Evolutionary conservation across 306 rosid species (phyloP), one percentile per base, ranked within the genome.

Genomic region (Pueraria montana): DNA sequence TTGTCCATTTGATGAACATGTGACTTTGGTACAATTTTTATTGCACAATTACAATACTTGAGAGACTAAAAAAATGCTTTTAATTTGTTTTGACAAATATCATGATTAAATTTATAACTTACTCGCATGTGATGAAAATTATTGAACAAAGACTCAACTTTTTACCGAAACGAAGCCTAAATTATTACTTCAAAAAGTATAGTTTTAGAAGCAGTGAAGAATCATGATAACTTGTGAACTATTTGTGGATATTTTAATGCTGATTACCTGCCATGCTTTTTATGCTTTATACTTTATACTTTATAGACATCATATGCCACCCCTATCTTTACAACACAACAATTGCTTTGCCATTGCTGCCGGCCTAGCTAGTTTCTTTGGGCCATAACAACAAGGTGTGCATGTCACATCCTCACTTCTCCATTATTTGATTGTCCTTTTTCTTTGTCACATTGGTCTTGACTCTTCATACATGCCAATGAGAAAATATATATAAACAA

Each of bases 201-300:
- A 36, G 12, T 36, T 36, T 36, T 36, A 17, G 24, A 64, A 64
- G 71, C 16, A 36, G 49, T 66, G 13, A 32, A 30, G 20, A 64
- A 7, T 16, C 4, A 34, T 32, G 6, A 32, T n/a, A n/a, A 36
- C 24, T 16, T 34, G 14, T 4, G 8, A 36, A 66, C 27, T 34
- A 3, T 2, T 63, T 30, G 2, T n/a, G 9, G 48, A 66, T 82
- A 74, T 53, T 61, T 63, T 72, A 81, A 65, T 84, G 65, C 8
- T 58, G 18, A 64, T 63, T 17, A 50, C 27, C 78, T 85, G 77
- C 87, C 90, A 83, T 85, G 88, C 17, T n/a, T n/a, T n/a, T n/a
- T n/a, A n/a, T n/a, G n/a, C n/a, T n/a, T 10, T 49, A 18, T 20
- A 38, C 48, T 66, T 66, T 38, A n/a, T 38, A 24, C 79, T 76